These are phyloP conservation scores for Tuber calosporum DNA, from an alignment of 495 filamentous ascomycete species.

Conservation along the genomic window DNA sequence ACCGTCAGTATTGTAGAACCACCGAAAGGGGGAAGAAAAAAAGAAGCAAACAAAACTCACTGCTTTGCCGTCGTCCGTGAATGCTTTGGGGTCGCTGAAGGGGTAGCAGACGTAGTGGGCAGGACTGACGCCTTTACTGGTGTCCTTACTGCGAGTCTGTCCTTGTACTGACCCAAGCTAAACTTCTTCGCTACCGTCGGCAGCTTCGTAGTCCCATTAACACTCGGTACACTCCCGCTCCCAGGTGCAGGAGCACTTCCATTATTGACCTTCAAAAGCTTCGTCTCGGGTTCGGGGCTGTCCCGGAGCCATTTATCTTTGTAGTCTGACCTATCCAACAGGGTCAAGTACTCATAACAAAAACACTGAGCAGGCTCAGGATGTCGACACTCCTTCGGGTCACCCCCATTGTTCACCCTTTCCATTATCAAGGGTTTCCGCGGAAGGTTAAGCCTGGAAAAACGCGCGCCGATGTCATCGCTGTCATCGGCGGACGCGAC, in stretches of 20 bases:
- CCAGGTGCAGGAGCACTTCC: conserved; percentile 13
- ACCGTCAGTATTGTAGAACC: conserved; percentile 20
- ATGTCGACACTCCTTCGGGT: conserved; percentile 22
- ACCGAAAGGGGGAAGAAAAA: conserved; percentile 9
- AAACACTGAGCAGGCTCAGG: conserved; percentile 27
- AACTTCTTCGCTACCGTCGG: conserved; percentile 37
- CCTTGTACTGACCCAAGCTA: conserved; percentile 34
- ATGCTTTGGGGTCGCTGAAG: conserved; percentile 20
- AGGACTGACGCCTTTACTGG: conserved; percentile 27
- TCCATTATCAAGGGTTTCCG: conserved; percentile 38
- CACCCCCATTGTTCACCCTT: conserved; percentile 11
- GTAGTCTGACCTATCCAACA: conserved; percentile 37
- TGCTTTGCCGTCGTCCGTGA: conserved; percentile 31
- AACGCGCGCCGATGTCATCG: conserved; percentile 41
- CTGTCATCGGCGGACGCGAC: conserved; percentile 34
- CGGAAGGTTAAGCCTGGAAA: conserved; percentile 36
- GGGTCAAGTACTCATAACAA: conserved; percentile 40
- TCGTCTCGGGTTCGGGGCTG: conserved; percentile 33
- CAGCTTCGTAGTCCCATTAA: conserved; percentile 23
- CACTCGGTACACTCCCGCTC: conserved; percentile 13
- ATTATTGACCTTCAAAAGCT: conserved; percentile 28
- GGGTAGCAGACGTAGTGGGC: conserved; percentile 5
- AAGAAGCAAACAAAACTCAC: conserved; percentile 27
- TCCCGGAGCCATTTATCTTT: conserved; percentile 40
- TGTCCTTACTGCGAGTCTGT: conserved; percentile 25